Evolutionary conservation across 306 rosid species (phyloP), one percentile per base, ranked within the genome.

Genomic region (Cicer arietinum): DNA sequence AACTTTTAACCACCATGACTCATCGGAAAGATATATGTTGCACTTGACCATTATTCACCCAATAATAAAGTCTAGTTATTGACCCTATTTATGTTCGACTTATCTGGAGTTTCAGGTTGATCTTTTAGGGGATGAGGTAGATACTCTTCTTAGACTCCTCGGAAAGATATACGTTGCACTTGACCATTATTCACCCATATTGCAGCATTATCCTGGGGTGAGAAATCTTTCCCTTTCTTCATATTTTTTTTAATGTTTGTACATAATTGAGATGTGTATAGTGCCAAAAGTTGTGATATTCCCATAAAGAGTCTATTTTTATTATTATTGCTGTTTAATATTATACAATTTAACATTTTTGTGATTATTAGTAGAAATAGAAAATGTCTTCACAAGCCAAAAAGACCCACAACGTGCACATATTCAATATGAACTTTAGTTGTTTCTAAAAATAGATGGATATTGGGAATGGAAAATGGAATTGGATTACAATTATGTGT

Each of bases 151-250:
- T 64, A 60, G 84, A 74, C 96, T 95, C 79, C 86, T 85, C 54
- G 86, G 82, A 79, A 72, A 73, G 71, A 82, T 94, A 82, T 90
- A 92, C 73, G 84, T 90, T 25, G 96, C 87, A 10, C 97, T 94
- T 37, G 96, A 94, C 82, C 97, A 90, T 84, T 94, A 94, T 88
- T 90, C 98, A 51, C 97, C 96, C 57, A 86, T 94, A 69, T 73
- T 94, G 88, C 85, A 87, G 79, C 99, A 94, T 88, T 94, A 94
- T 84, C 93, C 96, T 6, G 97, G 99, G 82, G 99, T 94, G 79
- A 89, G 96, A 69, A 69, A 59, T 35, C 76, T 56, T 53, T 39
- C 57, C 41, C 57, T 45, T 76, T 71, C 46, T 75, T 44, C 35
- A 18, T 10, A 57, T 57, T 10, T 56, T 56, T 45, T 74, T 63